Base-by-base conservation (phyloP, 495 filamentous ascomycete genomes). In the Penicillium cataractarum region DNA sequence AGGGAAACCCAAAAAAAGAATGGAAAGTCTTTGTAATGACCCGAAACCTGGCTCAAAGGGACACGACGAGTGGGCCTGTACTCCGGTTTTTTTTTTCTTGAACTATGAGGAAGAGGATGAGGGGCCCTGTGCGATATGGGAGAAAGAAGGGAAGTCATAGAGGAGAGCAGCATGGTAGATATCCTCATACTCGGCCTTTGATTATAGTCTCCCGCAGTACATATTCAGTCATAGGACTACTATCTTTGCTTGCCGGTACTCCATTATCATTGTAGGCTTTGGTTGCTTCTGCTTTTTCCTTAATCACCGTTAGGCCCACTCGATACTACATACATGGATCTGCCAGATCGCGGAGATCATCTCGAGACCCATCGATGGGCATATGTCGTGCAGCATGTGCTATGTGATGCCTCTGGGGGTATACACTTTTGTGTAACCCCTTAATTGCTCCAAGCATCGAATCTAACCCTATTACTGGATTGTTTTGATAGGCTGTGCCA, bases 11-110 rank as follows among this genome's bases (percentile, higher is more conserved):
- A 50, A 59, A 65, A 62, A 60, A 59, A 48, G 46, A 50, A 24
- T 50, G 48, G 33, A 57, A 51, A 58, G 42, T 22, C 21, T 57
- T 64, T 63, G 37, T 66, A 67, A 67, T 67, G 58, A 64, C 63
- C 24, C 33, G 57, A 58, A n/a, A 61, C 21, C 60, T 27, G n/a
- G 52, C 19, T 27, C 10, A 13, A n/a, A 32, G 22, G 60, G 10
- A 55, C 12, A 7, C 40, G 22, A 10, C 40, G n/a, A 12, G 32
- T 44, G 55, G 55, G 54, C 46, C 53, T 44, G 19, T 40, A 24
- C 44, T 54, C 42, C 21, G 31, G 50, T 49, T 57, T 50, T 50
- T 15, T 49, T 57, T 50, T 50, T 15, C 21, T 46, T 46, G 40
- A 22, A 46, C 40, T 22, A 46, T 46, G 40, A 22, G 40, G 40